Evolutionary conservation across 352 stramenopile genomes (phyloP), one percentile per base, ranked within the genome.

Genomic region (Thalassiosira exigua): DNA sequence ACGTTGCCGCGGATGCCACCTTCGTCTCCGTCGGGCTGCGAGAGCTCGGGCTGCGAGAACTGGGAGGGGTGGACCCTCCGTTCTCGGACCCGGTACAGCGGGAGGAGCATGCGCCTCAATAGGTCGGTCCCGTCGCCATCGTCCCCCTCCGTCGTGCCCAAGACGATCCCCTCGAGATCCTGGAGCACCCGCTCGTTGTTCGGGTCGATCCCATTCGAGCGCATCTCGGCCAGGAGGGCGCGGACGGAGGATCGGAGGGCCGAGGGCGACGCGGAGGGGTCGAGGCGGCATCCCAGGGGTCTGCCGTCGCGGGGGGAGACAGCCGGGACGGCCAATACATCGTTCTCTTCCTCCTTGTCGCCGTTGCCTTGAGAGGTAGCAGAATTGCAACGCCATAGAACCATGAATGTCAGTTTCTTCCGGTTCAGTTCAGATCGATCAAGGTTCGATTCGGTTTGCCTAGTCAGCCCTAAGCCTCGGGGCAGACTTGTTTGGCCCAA

Each of bases 141-240:
- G 53, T 30, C 44, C 0, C 64, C 4, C n/a, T 22, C 29, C 12
- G 22, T 9, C 50, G 27, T 50, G 2, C n/a, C 29, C 1, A 60
- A 22, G 30, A 80, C 39, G 12, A 82, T 51, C 11, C 67, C 60
- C 24, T 79, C 73, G 48, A 82, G 36, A 50, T 70, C 70, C 12
- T 51, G 26, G 14, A 75, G 22, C 3, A 82, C 64, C 2, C 62
- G 50, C 42, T 56, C 68, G 68, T 86, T 86, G 3, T 60, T 68
- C 24, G 60, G 60, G 54, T 86, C 78, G 22, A 86, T 79, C 5
- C 78, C 73, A 51, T 68, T 80, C 26, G 41, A 36, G 0, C n/a
- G 52, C 78, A 86, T 86, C 73, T 86, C 78, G 1, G 59, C 27
- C 17, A 86, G 52, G 2, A 86, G 41, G 29, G 72, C 78, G 3